Evolutionary conservation across 257 asterid genomes (phyloP).

Genomic region (Nicotiana knightiana): DNA sequence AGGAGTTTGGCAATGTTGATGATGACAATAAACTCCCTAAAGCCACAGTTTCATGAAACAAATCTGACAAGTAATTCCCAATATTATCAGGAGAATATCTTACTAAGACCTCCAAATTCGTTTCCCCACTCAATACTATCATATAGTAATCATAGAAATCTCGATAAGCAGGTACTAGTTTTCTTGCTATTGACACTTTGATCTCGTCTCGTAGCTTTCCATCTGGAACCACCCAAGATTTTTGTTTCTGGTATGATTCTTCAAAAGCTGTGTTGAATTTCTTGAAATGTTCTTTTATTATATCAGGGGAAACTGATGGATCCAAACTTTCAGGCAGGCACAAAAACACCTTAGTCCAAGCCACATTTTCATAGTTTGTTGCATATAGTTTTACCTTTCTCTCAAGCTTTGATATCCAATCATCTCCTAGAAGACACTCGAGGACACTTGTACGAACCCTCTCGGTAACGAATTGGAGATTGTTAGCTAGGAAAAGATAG

Average conservation of each 20-base stretch:
- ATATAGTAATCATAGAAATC: constrained; percentile 42
- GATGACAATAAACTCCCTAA: constrained; percentile 25
- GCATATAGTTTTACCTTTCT: constrained; percentile 51
- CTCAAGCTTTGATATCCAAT: constrained; percentile 48
- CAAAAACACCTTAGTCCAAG: constrained; percentile 47
- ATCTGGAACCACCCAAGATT: constrained; percentile 47
- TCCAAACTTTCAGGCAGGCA: constrained; percentile 36
- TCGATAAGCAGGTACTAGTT: constrained; percentile 47
- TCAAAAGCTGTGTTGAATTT: constrained; percentile 48
- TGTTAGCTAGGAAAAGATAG: constrained; percentile 65
- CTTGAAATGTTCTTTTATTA: constrained; percentile 31
- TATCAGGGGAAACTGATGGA: constrained; percentile 20
- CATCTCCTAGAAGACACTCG: constrained; percentile 45
- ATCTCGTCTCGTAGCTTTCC: constrained; percentile 56
- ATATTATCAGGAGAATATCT: constrained; percentile 59
- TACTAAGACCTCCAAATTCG: constrained; percentile 35
- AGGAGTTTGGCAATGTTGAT: constrained; percentile 21
- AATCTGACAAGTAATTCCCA: constrained; percentile 52
- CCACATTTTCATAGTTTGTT: constrained; percentile 42
- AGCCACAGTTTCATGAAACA: constrained; percentile 34
- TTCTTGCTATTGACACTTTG: constrained; percentile 45
- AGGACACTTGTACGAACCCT: constrained; percentile 34
- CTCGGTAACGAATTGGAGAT: constrained; percentile 41
- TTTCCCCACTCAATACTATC: constrained; percentile 30
- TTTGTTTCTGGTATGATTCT: constrained; percentile 46